Evolutionary conservation across 2,329 filamentous ascomycete species (phyloP), one percentile per base, ranked within the genome.

Genomic region (Hymenoscyphus fraxineus): DNA sequence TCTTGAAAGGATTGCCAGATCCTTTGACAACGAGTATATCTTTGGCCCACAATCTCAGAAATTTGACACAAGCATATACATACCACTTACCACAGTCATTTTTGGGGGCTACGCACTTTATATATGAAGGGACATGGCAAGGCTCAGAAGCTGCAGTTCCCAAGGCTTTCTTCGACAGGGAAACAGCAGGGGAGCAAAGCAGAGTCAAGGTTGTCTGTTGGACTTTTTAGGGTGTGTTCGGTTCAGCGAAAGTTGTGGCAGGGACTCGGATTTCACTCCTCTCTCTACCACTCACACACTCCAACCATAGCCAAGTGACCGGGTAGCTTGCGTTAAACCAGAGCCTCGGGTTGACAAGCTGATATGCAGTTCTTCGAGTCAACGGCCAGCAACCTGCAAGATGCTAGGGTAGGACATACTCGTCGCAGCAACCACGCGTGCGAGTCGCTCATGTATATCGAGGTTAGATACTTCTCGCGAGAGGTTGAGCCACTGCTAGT

Each of bases 241-340:
- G 44, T 51, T 51, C 44, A 51, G 22, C 22, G 44, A 51, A 7
- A 10, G 13, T 38, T 27, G 6, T 55, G n/a, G 41, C 59, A 38
- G 27, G 31, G 15, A n/a, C 22, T 31, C 15, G 13, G 19, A 32
- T 22, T 12, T 41, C 35, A 19, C 57, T 39, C 39, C 38, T 51
- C 35, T 16, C 19, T 58, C 44, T 31, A 64, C 61, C 63, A 65
- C 56, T 67, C 40, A 62, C 40, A 56, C 31, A 16, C 10, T 7
- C 32, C n/a, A 16, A 58, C 47, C 9, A 35, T 15, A 19, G 38
- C 31, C 61, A 59, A 60, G 35, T 61, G 54, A 6, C n/a, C 38
- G n/a, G 62, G 22, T 41, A 59, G 61, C 16, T 27, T 32, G 32
- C 59, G 56, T 59, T 38, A 57, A 38, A 66, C 65, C 65, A 66